Base-by-base conservation (phyloP, 192 early-diverging fungal genomes). In the Gonapodya sp. region DNA sequence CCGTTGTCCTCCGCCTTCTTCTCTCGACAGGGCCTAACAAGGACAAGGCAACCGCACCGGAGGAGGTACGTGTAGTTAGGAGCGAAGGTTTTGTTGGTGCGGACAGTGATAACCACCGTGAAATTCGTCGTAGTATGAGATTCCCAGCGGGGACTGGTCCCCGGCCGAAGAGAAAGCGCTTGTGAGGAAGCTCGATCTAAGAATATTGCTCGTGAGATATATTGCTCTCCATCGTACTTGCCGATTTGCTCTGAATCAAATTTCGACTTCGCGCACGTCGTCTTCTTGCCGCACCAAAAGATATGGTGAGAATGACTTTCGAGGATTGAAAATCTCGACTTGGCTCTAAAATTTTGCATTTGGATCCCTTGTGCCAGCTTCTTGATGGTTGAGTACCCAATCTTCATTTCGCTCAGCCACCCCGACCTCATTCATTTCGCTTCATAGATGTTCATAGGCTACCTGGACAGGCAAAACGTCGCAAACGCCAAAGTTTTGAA, bases 401-500 rank as follows among this genome's bases (percentile, higher is more conserved):
- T 64, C 46, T 64, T 24, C 8, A 16, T 64, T 24, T 64, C 46
- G 46, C 24, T 64, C 46, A 64, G 8, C 24, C 46, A 24, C 24
- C 46, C 46, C 46, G 8, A 24, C 24, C 8, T 64, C 46, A 64
- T 24, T 16, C 46, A 8, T 24, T 64, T 18, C 34, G 8, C 31
- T 31, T 77, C 75, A 77, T 77, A 32, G 75, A 77, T 77, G 75
- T 77, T 77, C 31, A 18, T 77, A 16, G 75, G 75, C 2, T 77
- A 77, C 31, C 75, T 77, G 8, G 75, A 77, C 31, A 16, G 75
- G 30, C 75, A 77, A 33, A 77, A 77, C 31, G 34, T 77, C 30
- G 75, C 75, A 16, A 77, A 77, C 75, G 75, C 75, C 75, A 77
- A 77, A 33, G 75, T 77, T 33, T 34, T 77, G 75, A 77, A 77